Evolutionary conservation across 495 filamentous ascomycete genomes (phyloP), one percentile per base, ranked within the genome.

Genomic region (Aspergillus nanangensis): DNA sequence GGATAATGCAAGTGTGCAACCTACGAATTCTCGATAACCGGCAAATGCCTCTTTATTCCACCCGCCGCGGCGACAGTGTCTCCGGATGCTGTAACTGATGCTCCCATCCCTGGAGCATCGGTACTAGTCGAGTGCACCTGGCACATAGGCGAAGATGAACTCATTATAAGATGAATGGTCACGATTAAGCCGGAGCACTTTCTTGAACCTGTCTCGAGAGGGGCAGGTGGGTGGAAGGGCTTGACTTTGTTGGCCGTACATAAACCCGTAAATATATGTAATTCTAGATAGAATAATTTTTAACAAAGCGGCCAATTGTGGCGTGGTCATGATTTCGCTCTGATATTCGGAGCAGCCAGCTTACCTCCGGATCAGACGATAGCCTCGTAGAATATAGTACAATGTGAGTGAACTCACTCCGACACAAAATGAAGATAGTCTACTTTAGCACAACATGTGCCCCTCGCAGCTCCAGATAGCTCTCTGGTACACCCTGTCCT

Each of bases 181-280:
- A 79, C 86, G 81, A 93, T 89, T 95, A 93, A 95, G 89, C 89
- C 88, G 89, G 89, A 92, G 89, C 87, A 75, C 74, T 80, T 80
- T 78, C 82, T 82, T 83, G 81, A 84, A 71, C 80, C 78, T 73
- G 69, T 70, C 67, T 79, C 68, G 87, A 92, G 70, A 92, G 82
- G 78, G 74, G 67, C 72, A 68, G 82, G 78, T 82, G 83, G 81
- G 76, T 93, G 83, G 88, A 83, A 79, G 75, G 67, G 87, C 81
- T 92, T 93, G 89, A 93, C 87, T 95, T 83, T 83, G 86, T 78
- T 80, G 86, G 73, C 81, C 86, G 61, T 57, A 74, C 70, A 75
- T 67, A 41, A 46, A 40, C 18, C n/a, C 20, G 17, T 19, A 32
- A 51, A 38, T 34, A n/a, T n/a, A n/a, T n/a, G n/a, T n/a, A n/a